Percentiles rank a stretch among this genome's conserved stretches.
These are phyloP conservation scores for Ophiostoma fasciatum DNA, from an alignment of 2,329 filamentous ascomycete genomes.

Conservation along the genomic window DNA sequence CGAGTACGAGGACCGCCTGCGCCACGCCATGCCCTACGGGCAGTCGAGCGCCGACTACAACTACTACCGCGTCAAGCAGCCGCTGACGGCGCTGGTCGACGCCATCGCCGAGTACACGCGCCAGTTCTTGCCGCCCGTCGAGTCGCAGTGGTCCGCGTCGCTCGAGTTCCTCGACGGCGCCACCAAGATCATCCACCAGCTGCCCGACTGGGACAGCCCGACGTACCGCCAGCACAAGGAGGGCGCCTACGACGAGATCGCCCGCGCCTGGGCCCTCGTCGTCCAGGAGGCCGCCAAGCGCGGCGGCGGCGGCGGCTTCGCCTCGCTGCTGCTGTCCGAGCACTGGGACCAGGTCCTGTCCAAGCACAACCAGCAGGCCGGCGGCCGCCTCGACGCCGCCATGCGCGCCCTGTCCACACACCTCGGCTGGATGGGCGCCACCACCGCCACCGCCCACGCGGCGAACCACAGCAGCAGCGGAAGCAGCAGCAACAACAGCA, in stretches of 20 bases:
- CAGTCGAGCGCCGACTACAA: constrained; percentile 80
- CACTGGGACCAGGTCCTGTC: constrained; percentile 82
- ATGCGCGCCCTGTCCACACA: constrained; percentile 61
- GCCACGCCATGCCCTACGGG: constrained; percentile 71
- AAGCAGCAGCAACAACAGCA: constrained; percentile 30
- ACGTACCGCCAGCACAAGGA: constrained; percentile 88
- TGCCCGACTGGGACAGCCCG: constrained; percentile 83
- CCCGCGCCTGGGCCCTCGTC: constrained; percentile 82
- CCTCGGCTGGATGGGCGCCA: constrained; percentile 31
- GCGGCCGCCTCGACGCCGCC: constrained; percentile 66
- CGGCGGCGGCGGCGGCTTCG: constrained; percentile 76
- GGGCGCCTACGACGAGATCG: constrained; percentile 90
- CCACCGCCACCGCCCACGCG: no score
- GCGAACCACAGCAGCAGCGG: constrained; percentile 57
- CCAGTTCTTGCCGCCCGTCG: constrained; percentile 85
- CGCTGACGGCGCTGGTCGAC: constrained; percentile 67
- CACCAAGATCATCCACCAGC: constrained; percentile 74
- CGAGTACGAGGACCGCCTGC: constrained; percentile 67
- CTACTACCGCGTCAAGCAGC: constrained; percentile 81
- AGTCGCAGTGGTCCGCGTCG: constrained; percentile 68
- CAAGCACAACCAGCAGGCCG: constrained; percentile 78
- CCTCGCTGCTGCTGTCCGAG: constrained; percentile 58
- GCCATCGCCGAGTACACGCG: constrained; percentile 89
- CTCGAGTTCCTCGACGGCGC: constrained; percentile 79
- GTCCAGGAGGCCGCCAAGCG: constrained; percentile 83